phyloP scores from a whole-genome alignment of 768 basidiomycete species.

The Pleurotus platypus region DNA sequence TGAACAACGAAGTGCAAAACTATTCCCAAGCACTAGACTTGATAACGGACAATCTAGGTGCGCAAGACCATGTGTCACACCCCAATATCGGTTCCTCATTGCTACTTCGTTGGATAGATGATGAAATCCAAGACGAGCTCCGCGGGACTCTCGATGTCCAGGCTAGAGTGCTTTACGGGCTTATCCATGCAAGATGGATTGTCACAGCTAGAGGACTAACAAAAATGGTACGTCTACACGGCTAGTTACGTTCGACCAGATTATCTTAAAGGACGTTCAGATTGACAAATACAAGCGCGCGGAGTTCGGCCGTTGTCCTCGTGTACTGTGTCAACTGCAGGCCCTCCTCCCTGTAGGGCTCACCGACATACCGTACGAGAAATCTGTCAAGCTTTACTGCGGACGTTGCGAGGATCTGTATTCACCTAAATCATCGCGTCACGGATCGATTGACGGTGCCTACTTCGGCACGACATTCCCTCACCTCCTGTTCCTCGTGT shows the following conservation, averaged over 20 bases:
- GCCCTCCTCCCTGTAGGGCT: conserved; percentile 96
- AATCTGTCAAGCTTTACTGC: conserved; percentile 98
- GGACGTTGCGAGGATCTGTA: conserved; percentile 99
- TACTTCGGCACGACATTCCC: conserved; percentile 99
- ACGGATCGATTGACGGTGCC: conserved; percentile 96
- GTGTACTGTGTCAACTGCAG: conserved; percentile 92
- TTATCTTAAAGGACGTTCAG: conserved; percentile 28
- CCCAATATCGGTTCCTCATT: no score
- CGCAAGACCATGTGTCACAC: conserved; percentile 18
- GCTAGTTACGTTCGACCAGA: background rate
- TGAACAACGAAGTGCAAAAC: conserved; percentile 94
- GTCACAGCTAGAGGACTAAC: conserved; percentile 89
- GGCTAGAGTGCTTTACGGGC: conserved; percentile 89
- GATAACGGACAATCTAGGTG: conserved; percentile 94
- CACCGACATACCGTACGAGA: conserved; percentile 96
- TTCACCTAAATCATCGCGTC: conserved; percentile 93
- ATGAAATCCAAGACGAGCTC: conserved; percentile 91
- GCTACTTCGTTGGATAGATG: conserved; percentile 47
- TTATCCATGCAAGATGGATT: conserved; percentile 97
- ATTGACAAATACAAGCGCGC: conserved; percentile 98
- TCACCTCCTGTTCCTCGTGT: conserved; percentile 95
- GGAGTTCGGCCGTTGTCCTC: conserved; percentile 97
- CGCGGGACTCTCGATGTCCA: conserved; percentile 91
- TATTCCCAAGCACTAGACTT: conserved; percentile 92
- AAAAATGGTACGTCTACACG: conserved; percentile 73